Conservation (phyloP, 202 grass and related monocot genomes). For the Elaeis oleifera region DNA sequence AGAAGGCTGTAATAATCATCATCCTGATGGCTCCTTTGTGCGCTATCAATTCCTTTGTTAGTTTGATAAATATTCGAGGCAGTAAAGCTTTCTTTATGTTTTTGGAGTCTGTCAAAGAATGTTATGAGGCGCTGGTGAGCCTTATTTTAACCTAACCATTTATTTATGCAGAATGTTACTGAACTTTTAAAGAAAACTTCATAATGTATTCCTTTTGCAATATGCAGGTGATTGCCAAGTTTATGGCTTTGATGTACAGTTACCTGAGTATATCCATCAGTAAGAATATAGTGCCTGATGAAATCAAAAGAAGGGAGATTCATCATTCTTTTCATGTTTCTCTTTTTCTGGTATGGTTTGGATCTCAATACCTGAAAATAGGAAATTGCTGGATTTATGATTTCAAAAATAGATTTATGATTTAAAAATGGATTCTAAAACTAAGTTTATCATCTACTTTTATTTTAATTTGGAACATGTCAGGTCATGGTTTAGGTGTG, state of each 20-base stretch:
- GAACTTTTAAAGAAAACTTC: conserved; percentile 15
- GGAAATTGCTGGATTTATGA: too few species aligned
- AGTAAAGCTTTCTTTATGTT: conserved; percentile 83
- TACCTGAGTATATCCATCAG: conserved; percentile 97
- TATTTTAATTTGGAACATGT: too few species aligned
- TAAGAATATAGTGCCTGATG: conserved; percentile 91
- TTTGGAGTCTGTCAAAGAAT: conserved; percentile 92
- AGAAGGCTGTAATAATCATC: conserved; percentile 91
- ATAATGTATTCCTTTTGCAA: neutral
- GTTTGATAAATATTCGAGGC: conserved; percentile 84
- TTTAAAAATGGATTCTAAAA: too few species aligned
- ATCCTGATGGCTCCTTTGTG: conserved; percentile 83
- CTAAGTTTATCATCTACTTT: too few species aligned
- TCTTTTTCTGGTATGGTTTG: conserved; percentile 73
- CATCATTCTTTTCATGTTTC: conserved; percentile 93
- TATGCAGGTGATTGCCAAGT: conserved; percentile 91
- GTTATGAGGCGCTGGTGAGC: conserved; percentile 87
- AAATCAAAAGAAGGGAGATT: conserved; percentile 89
- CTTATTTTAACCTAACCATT: neutral
- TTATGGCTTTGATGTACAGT: conserved; percentile 97
- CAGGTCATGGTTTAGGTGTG: too few species aligned
- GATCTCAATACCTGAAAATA: conserved; percentile 1
- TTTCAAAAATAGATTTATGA: too few species aligned
- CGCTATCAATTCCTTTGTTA: conserved; percentile 76
- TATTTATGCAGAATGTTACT: conserved; percentile 14